Conservation (phyloP, 2,329 filamentous ascomycete species). For the Penicillium brasilianum region DNA sequence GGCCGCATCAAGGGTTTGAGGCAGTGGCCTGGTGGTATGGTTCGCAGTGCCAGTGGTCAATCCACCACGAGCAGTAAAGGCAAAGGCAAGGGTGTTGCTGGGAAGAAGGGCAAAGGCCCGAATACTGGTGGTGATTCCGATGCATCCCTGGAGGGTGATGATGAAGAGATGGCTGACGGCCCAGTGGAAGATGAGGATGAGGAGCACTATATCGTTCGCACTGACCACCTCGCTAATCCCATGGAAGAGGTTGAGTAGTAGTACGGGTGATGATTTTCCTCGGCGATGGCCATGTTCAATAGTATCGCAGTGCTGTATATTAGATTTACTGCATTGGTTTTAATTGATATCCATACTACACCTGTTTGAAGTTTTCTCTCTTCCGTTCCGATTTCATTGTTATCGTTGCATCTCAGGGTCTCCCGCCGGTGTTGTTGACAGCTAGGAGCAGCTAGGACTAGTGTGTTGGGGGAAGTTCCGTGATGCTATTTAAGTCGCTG, state of each 20-base stretch:
- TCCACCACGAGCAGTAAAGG: slow-evolving; percentile 36
- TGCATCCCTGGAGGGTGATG: slow-evolving; percentile 39
- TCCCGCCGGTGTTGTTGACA: neutral
- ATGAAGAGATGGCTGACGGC: slow-evolving; percentile 32
- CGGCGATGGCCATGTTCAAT: neutral
- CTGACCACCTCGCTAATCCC: slow-evolving; percentile 40
- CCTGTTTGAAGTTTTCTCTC: neutral
- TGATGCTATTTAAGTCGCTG: neutral
- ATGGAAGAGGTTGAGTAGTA: slow-evolving; percentile 28
- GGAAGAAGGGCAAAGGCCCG: slow-evolving; percentile 47
- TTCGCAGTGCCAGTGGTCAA: slow-evolving; percentile 39
- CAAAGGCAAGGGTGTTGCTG: slow-evolving; percentile 32
- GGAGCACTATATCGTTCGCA: slow-evolving; percentile 45
- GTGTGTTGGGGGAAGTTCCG: neutral
- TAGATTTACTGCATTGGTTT: neutral
- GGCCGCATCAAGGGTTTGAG: slow-evolving; percentile 40
- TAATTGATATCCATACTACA: neutral
- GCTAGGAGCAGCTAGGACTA: neutral
- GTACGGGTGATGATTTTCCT: neutral
- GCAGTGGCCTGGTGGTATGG: slow-evolving; percentile 32
- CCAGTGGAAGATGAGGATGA: slow-evolving; percentile 37
- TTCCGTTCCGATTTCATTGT: neutral
- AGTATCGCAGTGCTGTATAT: neutral
- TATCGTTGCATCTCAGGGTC: neutral
- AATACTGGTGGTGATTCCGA: slow-evolving; percentile 41